phyloP scores from a whole-genome alignment of 345 rosid species.

The Barbarea vulgaris region DNA sequence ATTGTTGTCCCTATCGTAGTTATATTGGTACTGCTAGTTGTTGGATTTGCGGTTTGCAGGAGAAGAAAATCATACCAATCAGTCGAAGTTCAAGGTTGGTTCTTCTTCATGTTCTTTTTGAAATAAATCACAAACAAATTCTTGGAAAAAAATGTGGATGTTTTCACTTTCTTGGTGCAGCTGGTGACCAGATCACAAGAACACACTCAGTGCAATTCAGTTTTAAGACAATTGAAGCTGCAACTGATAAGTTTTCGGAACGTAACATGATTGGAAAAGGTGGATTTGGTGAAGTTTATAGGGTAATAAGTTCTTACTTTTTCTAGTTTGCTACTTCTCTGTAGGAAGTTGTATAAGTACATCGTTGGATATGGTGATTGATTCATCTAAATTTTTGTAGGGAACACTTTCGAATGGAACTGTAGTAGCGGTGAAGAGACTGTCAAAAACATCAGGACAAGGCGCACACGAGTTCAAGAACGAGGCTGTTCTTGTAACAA shows the following conservation, averaged over 20 bases:
- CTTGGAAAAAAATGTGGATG: background rate
- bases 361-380: background rate
- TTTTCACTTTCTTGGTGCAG: constrained; percentile 8
- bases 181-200: constrained; percentile 3
- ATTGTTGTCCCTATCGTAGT: constrained; percentile 1
- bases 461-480: constrained; percentile 20
- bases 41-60: background rate
- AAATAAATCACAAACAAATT: background rate
- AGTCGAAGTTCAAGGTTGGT: constrained; percentile 20
- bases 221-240: constrained; percentile 17
- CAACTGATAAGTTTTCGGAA: constrained; percentile 21
- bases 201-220: background rate
- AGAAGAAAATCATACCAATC: background rate
- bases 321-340: background rate
- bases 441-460: constrained; percentile 23
- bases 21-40: background rate
- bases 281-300: constrained; percentile 35
- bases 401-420: constrained; percentile 16
- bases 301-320: background rate
- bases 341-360: background rate
- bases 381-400: background rate
- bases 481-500: constrained; percentile 24
- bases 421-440: constrained; percentile 31
- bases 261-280: constrained; percentile 19
- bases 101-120: background rate